Evolutionary conservation across 257 asterid genomes (phyloP).

Genomic region (Gentiana straminea): DNA sequence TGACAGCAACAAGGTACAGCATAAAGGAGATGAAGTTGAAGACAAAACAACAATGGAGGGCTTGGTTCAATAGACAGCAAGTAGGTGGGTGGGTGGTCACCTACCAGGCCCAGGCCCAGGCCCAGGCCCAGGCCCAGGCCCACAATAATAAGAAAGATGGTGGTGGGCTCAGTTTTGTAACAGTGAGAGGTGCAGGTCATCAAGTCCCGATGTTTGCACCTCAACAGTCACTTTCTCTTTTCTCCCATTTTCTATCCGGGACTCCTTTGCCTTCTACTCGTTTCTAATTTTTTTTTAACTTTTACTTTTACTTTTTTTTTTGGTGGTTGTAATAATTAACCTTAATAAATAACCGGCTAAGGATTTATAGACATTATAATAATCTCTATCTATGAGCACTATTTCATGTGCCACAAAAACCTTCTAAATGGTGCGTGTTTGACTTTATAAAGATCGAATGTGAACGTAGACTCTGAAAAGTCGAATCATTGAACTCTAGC

Average conservation of each 20-base stretch:
- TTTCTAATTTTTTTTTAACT: neutral
- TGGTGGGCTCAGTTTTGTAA: conserved; percentile 14
- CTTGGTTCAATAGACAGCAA: conserved; percentile 22
- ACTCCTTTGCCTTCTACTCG: conserved; percentile 7
- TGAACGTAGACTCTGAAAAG: too few relatives aligned
- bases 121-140: too few relatives aligned
- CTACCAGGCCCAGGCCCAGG: neutral
- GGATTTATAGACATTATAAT: too few relatives aligned
- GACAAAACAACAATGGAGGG: conserved; percentile 20
- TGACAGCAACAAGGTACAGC: conserved; percentile 27
- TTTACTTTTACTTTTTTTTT: too few relatives aligned
- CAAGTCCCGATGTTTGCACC: conserved; percentile 20
- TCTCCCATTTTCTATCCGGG: conserved; percentile 14
- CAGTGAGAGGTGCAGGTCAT: conserved; percentile 24
- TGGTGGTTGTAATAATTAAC: too few relatives aligned
- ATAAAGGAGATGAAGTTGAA: conserved; percentile 19
- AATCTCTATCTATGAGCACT: too few relatives aligned
- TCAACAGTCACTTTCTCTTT: conserved; percentile 12
- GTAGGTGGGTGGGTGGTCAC: conserved; percentile 20
- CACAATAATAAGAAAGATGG: too few relatives aligned
- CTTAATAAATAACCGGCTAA: too few relatives aligned
- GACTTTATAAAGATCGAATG: too few relatives aligned
- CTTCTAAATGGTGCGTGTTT: too few relatives aligned
- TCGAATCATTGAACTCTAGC: too few relatives aligned
- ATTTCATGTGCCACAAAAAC: too few relatives aligned